Percentiles rank a stretch among this genome's conserved stretches.
These are phyloP conservation scores for Podila verticillata DNA, from an alignment of 192 early-diverging fungal species.

Conservation along the genomic window DNA sequence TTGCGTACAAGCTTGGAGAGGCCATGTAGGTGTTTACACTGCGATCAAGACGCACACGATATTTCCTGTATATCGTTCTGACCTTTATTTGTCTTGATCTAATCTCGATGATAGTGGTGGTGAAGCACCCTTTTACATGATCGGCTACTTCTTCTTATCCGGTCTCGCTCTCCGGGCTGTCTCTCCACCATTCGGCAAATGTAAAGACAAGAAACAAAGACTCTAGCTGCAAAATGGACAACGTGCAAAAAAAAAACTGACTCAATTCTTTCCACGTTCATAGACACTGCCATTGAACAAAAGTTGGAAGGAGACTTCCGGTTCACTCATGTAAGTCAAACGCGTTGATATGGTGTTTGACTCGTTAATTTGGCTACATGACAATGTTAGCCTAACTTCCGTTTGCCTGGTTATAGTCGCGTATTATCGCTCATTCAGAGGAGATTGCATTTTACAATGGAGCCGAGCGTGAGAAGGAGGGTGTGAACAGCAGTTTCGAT, in stretches of 20 bases:
- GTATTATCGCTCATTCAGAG: slow-evolving; percentile 87
- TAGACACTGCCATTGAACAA: slow-evolving; percentile 80
- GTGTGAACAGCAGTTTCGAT: slow-evolving; percentile 72
- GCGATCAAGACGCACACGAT: background rate
- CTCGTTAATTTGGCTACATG: no score
- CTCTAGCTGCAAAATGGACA: no score
- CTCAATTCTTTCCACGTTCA: background rate
- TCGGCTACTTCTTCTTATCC: slow-evolving; percentile 67
- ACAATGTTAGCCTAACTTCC: background rate
- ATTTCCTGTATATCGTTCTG: background rate
- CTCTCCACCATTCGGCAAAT: slow-evolving; percentile 86
- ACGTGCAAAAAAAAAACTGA: background rate
- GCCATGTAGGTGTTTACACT: slow-evolving; percentile 60
- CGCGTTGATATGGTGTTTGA: no score
- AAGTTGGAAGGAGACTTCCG: slow-evolving; percentile 84
- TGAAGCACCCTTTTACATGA: slow-evolving; percentile 67
- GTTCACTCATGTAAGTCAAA: slow-evolving; percentile 68
- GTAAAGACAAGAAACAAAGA: slow-evolving; percentile 23
- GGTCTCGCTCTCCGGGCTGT: slow-evolving; percentile 73
- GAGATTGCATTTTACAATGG: slow-evolving; percentile 85
- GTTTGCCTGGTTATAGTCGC: slow-evolving; percentile 53
- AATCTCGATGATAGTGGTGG: slow-evolving; percentile 44
- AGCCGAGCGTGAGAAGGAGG: slow-evolving; percentile 70
- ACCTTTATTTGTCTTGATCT: background rate
- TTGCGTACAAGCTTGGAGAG: slow-evolving; percentile 78